A percentile compares a stretch with the other conserved stretches of the same genome.
phyloP scores from a whole-genome alignment of 163 green algal genomes.

The Coccomyxa subellipsoidea region DNA sequence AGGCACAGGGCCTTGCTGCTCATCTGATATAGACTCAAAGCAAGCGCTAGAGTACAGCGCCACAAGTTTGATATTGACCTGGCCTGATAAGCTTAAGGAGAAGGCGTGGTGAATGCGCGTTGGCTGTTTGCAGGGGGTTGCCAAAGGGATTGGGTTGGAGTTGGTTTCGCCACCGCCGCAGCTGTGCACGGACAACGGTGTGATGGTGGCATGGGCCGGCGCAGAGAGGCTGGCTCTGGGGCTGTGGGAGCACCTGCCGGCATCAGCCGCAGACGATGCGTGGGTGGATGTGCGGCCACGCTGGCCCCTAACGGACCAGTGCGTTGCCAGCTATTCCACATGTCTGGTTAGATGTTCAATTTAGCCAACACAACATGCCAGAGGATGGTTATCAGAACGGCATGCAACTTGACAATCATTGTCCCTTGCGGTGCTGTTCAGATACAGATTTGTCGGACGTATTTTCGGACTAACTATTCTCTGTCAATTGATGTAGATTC shows the following conservation, averaged over 20 bases:
- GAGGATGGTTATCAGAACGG: no score
- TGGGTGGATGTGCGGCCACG: slow-evolving; percentile 78
- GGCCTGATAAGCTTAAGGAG: no score
- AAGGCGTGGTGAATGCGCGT: no score
- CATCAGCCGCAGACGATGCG: slow-evolving; percentile 32
- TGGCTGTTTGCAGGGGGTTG: slow-evolving; percentile 1
- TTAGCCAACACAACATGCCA: no score
- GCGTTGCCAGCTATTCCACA: not conserved
- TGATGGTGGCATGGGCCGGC: slow-evolving; percentile 91
- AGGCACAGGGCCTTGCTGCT: no score
- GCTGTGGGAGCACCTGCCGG: slow-evolving; percentile 34
- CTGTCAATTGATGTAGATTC: no score
- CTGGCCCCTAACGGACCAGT: slow-evolving; percentile 74
- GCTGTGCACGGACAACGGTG: slow-evolving; percentile 97
- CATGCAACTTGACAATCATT: no score
- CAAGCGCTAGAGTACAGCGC: no score
- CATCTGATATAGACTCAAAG: no score
- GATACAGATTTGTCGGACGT: not conserved
- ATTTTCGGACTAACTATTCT: not conserved
- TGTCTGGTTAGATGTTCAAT: not conserved
- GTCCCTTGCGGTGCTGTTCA: no score
- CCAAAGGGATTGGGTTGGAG: slow-evolving; percentile 41
- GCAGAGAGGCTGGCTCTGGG: slow-evolving; percentile 55
- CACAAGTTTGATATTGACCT: no score
- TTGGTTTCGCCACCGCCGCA: slow-evolving; percentile 81